Evolutionary conservation across 768 basidiomycete genomes (phyloP).

Genomic region (Boletus insuetus): DNA sequence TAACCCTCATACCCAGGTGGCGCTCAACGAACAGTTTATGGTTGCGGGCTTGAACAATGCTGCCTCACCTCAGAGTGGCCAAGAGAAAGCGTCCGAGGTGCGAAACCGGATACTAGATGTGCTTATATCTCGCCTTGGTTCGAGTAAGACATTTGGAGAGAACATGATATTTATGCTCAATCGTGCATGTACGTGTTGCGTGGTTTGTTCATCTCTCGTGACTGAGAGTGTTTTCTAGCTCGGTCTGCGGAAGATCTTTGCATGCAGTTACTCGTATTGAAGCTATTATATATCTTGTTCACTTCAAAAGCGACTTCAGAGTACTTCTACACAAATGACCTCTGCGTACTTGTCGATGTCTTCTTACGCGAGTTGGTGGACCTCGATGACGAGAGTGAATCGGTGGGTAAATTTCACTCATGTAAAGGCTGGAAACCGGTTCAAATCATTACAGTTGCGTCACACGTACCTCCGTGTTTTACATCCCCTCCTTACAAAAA

Average conservation of each 20-base stretch:
- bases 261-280: constrained; percentile 92
- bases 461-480: constrained; percentile 97
- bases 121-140: constrained; percentile 77
- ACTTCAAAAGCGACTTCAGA: constrained; percentile 90
- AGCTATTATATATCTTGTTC: constrained; percentile 92
- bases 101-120: constrained; percentile 82
- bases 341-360: constrained; percentile 94
- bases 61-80: constrained; percentile 20
- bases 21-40: constrained; percentile 99
- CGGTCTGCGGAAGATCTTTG: constrained; percentile 88
- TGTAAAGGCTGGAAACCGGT: constrained; percentile 1
- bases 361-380: constrained; percentile 93
- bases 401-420: constrained; percentile 49
- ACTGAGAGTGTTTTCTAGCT: constrained; percentile 45
- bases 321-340: constrained; percentile 97
- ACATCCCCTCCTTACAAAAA: constrained; percentile 91
- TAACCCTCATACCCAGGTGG: constrained; percentile 53
- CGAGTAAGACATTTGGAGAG: constrained; percentile 94
- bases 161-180: constrained; percentile 99
- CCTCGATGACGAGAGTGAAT: constrained; percentile 90
- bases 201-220: background rate
- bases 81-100: constrained; percentile 36
- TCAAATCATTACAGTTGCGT: constrained; percentile 55
- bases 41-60: constrained; percentile 60
- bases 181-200: constrained; percentile 70